Evolutionary conservation across 129 eudicot species (phyloP).

Genomic region (Flaveria robusta): DNA sequence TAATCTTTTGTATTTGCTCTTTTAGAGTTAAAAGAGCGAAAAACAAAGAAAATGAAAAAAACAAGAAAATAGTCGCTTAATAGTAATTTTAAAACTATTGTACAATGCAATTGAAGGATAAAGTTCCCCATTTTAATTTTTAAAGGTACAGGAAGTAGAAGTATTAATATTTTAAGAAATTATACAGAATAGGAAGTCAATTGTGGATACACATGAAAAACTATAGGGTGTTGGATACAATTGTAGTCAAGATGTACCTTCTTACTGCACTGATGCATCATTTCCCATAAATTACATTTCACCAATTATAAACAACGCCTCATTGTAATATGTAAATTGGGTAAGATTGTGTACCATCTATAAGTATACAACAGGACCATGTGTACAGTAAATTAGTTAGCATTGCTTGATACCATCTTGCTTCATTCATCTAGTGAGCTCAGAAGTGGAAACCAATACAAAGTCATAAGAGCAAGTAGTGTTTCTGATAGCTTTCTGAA

Average conservation of each 20-base stretch:
- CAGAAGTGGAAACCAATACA: neutral
- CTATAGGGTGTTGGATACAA: neutral
- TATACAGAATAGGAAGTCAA: conserved; percentile 5
- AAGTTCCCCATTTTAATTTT: neutral
- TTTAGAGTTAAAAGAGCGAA: neutral
- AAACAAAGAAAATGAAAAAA: neutral
- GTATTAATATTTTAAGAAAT: neutral
- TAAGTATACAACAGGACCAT: conserved; percentile 9
- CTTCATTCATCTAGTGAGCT: conserved; percentile 7
- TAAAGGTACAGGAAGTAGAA: conserved; percentile 5
- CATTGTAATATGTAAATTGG: conserved; percentile 4
- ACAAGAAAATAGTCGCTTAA: neutral
- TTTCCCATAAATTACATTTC: neutral
- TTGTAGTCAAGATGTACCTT: neutral
- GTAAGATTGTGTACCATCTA: neutral
- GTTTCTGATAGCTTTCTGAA: conserved; percentile 1
- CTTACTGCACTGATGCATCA: neutral
- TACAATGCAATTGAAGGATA: neutral
- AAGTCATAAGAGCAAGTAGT: neutral
- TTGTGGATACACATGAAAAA: neutral
- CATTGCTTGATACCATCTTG: conserved; percentile 6
- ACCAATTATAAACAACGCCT: conserved; percentile 7
- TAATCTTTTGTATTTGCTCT: neutral
- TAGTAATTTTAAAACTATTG: neutral
- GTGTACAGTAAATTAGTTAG: conserved; percentile 4